Evolutionary conservation across 2,329 filamentous ascomycete species (phyloP).

Genomic region (Fonsecaea erecta): DNA sequence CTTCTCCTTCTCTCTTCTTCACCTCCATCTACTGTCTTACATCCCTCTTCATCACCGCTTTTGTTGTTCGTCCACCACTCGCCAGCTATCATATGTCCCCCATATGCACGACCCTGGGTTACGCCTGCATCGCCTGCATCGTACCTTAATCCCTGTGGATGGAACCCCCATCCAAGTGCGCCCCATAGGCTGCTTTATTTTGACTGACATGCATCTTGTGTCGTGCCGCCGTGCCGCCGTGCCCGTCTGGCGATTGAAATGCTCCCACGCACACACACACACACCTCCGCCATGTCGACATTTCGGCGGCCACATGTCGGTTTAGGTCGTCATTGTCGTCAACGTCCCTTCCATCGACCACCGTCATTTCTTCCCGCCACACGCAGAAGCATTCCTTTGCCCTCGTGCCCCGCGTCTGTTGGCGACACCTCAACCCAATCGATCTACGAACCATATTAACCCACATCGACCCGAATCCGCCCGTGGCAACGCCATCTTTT

Average conservation of each 20-base stretch:
- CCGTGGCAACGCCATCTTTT: background rate
- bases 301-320: background rate
- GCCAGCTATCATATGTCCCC: background rate
- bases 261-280: background rate
- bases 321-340: background rate
- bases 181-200: constrained; percentile 16
- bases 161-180: background rate
- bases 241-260: constrained; percentile 1
- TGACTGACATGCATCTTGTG: constrained; percentile 12
- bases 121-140: constrained; percentile 12
- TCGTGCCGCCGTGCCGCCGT: constrained; percentile 7
- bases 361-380: background rate
- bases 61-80: background rate
- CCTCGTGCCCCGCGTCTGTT: background rate
- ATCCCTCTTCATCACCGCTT: background rate
- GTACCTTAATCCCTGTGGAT: constrained; percentile 9
- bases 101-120: background rate
- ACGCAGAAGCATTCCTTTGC: background rate
- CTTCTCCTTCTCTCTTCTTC: background rate
- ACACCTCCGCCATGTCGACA: background rate
- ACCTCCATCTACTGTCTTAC: no score
- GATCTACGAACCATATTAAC: background rate
- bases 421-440: background rate
- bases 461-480: background rate
- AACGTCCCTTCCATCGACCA: background rate